phyloP scores from a whole-genome alignment of 192 early-diverging fungal species.

The Chytriomyces confervae region DNA sequence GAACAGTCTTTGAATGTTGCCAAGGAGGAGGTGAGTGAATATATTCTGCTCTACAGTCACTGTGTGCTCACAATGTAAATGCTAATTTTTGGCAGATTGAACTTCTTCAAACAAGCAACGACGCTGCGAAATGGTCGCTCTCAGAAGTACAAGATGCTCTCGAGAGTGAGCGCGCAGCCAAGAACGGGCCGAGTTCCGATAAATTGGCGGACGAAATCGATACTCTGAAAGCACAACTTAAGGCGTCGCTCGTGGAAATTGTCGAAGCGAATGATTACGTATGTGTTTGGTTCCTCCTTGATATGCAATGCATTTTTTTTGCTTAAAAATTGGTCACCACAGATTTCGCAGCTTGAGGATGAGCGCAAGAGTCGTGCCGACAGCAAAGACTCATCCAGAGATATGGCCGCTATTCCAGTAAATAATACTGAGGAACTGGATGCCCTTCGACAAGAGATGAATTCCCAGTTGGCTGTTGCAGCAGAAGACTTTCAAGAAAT shows the following conservation, averaged over 20 bases:
- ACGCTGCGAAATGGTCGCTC: conserved; percentile 11
- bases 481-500: conserved; percentile 3
- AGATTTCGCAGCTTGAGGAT: conserved; percentile 12
- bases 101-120: neutral
- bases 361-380: neutral
- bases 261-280: conserved; percentile 29
- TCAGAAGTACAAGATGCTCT: neutral
- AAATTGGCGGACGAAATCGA: neutral
- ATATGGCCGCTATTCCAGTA: neutral
- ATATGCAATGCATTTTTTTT: neutral
- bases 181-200: too few species aligned
- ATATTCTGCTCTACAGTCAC: neutral
- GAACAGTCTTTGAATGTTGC: neutral
- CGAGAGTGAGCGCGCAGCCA: neutral
- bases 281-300: neutral
- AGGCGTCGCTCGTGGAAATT: conserved; percentile 16
- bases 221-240: conserved; percentile 3
- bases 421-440: neutral
- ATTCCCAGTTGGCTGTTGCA: neutral
- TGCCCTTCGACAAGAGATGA: neutral
- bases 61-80: neutral
- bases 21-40: neutral
- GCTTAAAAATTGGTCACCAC: neutral
- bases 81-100: neutral
- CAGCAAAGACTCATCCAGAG: too few species aligned